Evolutionary conservation across 805 yeast species (phyloP).

Genomic region (Saccharomycodes ludwigii): DNA sequence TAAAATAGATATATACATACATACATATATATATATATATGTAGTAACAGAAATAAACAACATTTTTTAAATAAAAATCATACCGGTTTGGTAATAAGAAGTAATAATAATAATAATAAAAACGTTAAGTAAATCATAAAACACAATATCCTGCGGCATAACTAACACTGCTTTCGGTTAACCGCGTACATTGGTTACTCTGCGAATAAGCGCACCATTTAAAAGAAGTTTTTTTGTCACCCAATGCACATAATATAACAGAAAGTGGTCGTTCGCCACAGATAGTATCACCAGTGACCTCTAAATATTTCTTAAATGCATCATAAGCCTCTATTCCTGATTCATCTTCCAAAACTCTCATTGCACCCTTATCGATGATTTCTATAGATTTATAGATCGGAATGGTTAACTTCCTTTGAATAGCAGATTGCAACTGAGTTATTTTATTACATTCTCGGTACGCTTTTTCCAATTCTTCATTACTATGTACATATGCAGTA

Average conservation of each 20-base stretch:
- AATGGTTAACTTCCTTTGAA: slow-evolving; percentile 15
- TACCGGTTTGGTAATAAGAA: no score
- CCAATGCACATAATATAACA: slow-evolving; percentile 41
- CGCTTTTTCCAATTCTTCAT: slow-evolving; percentile 16
- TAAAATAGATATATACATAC: no score
- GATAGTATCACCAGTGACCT: slow-evolving; percentile 70
- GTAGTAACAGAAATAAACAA: no score
- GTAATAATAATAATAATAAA: no score
- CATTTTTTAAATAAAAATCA: no score
- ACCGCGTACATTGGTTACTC: slow-evolving; percentile 39
- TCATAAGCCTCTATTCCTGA: slow-evolving; percentile 42
- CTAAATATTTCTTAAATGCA: slow-evolving; percentile 57
- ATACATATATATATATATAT: no score
- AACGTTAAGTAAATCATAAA: slow-evolving; percentile 2
- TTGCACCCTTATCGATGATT: slow-evolving; percentile 55
- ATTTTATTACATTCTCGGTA: neutral
- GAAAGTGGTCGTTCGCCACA: slow-evolving; percentile 85
- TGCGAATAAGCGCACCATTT: slow-evolving; percentile 75
- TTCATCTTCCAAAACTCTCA: slow-evolving; percentile 32
- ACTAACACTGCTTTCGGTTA: slow-evolving; percentile 72
- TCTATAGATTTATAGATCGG: slow-evolving; percentile 69
- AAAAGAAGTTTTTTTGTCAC: slow-evolving; percentile 24
- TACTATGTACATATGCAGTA: slow-evolving; percentile 32
- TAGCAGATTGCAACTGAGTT: slow-evolving; percentile 6
- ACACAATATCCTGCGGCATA: slow-evolving; percentile 63